Conservation (phyloP, 352 stramenopile genomes). For the Albugo candida region DNA sequence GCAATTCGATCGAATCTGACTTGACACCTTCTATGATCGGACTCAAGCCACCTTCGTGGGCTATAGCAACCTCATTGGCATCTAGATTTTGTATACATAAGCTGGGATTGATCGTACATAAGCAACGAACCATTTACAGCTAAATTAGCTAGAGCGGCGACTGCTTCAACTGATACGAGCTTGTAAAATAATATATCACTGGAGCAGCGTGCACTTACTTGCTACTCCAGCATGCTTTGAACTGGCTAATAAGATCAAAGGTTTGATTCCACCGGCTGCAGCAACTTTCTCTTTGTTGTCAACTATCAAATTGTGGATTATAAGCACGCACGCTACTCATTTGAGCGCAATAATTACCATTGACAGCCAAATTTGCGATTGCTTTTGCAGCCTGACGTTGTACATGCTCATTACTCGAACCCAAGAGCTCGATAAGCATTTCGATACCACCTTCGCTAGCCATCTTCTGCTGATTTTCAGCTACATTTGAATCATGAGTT, state of each 20-base stretch:
- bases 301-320: constrained; percentile 15
- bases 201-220: too few species aligned
- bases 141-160: constrained; percentile 87
- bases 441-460: constrained; percentile 85
- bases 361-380: constrained; percentile 85
- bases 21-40: constrained; percentile 77
- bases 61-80: constrained; percentile 84
- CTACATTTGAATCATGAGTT: constrained; percentile 13
- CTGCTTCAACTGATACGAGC: constrained; percentile 45
- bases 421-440: constrained; percentile 84
- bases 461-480: constrained; percentile 88
- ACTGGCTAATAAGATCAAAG: constrained; percentile 61
- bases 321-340: neutral
- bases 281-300: constrained; percentile 88
- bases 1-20: constrained; percentile 66
- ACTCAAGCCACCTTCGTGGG: constrained; percentile 65
- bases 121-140: constrained; percentile 74
- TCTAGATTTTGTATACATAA: constrained; percentile 20
- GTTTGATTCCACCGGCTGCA: constrained; percentile 76
- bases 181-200: too few species aligned
- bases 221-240: constrained; percentile 71
- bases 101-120: neutral
- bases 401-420: constrained; percentile 69
- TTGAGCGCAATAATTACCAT: constrained; percentile 17
- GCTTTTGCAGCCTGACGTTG: constrained; percentile 87